A percentile compares a stretch with the other conserved stretches of the same genome.
phyloP scores from a whole-genome alignment of 768 basidiomycete species.

The Cantharellus cinnabarinus region DNA sequence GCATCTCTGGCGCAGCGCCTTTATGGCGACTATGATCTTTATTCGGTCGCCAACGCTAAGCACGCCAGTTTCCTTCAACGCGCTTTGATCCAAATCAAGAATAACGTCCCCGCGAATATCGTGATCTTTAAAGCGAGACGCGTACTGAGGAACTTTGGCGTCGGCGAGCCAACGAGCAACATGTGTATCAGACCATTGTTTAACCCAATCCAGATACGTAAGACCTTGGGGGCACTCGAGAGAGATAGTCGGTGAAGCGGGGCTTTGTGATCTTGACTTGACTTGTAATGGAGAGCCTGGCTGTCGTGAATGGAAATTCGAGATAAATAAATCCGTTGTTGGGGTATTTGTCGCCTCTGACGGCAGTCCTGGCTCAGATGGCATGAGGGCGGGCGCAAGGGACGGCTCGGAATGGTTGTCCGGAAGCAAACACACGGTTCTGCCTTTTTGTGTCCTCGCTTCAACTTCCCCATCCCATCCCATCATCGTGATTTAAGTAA shows the following conservation, averaged over 20 bases:
- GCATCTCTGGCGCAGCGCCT: conserved; percentile 45
- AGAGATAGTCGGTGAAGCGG: not conserved
- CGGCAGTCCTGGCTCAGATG: not conserved
- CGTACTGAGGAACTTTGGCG: conserved; percentile 51
- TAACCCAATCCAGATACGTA: not conserved
- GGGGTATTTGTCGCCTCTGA: not conserved
- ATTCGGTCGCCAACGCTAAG: conserved; percentile 79
- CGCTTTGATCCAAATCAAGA: conserved; percentile 72
- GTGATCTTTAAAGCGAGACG: conserved; percentile 51
- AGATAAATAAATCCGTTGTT: not conserved
- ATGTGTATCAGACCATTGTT: conserved; percentile 14
- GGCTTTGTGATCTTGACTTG: not conserved
- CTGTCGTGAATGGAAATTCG: not conserved
- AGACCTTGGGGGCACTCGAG: not conserved
- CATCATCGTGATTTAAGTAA: too few relatives aligned
- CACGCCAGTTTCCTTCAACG: conserved; percentile 81
- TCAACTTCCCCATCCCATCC: too few relatives aligned
- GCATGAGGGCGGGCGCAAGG: not conserved
- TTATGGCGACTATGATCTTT: conserved; percentile 70
- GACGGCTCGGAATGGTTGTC: too few relatives aligned
- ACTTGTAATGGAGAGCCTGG: not conserved
- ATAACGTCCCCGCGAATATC: conserved; percentile 87
- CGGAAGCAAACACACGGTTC: too few relatives aligned
- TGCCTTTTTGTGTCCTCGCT: too few relatives aligned
- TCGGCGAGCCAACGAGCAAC: conserved; percentile 56